Percentiles rank a stretch among this genome's conserved stretches.
Evolutionary conservation across 805 yeast species (phyloP).

Genomic region (Sugiyamaella boreocaroliniensis): DNA sequence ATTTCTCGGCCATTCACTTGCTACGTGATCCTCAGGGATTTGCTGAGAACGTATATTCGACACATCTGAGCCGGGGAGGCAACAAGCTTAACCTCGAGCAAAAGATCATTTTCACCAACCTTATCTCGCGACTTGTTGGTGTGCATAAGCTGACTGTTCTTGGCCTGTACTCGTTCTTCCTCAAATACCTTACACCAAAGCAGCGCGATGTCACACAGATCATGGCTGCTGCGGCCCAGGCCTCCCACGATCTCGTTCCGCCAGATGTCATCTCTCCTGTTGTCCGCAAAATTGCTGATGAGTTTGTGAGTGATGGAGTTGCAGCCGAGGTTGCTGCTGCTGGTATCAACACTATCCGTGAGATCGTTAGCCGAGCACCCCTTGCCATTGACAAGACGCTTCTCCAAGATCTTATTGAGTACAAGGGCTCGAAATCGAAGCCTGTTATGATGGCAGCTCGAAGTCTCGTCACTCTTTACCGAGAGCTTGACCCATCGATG

Average conservation of each 20-base stretch:
- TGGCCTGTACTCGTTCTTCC: constrained; percentile 81
- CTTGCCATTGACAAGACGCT: constrained; percentile 84
- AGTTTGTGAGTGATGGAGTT: constrained; percentile 97
- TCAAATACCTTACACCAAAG: constrained; percentile 89
- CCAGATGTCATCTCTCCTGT: constrained; percentile 81
- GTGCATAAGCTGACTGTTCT: constrained; percentile 87
- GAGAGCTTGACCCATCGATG: constrained; percentile 98
- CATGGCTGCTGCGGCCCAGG: constrained; percentile 95
- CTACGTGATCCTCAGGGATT: constrained; percentile 97
- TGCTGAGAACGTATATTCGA: constrained; percentile 74
- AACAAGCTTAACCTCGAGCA: constrained; percentile 79
- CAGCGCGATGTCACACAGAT: constrained; percentile 91
- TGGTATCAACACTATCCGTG: constrained; percentile 92
- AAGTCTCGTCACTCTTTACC: constrained; percentile 71
- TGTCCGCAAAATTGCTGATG: constrained; percentile 90
- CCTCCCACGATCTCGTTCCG: constrained; percentile 94
- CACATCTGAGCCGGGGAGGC: constrained; percentile 60
- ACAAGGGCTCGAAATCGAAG: constrained; percentile 89
- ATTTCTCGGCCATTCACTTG: constrained; percentile 90
- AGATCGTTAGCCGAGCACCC: constrained; percentile 88
- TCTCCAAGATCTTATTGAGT: constrained; percentile 82
- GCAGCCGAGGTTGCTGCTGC: constrained; percentile 98
- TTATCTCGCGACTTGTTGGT: constrained; percentile 85
- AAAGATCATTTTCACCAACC: constrained; percentile 78
- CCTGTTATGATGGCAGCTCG: constrained; percentile 94